Base-by-base conservation (phyloP, 73 alveolate genomes). In the Stentor coeruleus region DNA sequence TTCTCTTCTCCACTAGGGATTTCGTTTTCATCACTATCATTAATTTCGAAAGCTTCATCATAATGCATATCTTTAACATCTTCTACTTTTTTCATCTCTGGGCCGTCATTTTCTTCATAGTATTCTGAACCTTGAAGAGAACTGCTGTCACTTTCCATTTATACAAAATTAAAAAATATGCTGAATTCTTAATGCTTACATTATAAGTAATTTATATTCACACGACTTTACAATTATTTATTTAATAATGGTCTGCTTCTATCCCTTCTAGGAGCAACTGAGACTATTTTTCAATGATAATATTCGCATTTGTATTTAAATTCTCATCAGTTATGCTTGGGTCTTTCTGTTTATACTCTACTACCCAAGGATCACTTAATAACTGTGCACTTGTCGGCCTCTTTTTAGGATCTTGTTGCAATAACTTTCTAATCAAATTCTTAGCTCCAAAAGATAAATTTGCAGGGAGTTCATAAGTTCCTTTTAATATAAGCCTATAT, bases 311-410 rank as follows among this genome's bases (percentile, higher is more conserved):
- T n/a, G n/a, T n/a, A n/a, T n/a, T n/a, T n/a, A n/a, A n/a, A n/a
- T n/a, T n/a, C n/a, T n/a, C n/a, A n/a, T n/a, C n/a, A n/a, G n/a
- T n/a, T n/a, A n/a, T n/a, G n/a, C n/a, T n/a, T n/a, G n/a, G n/a
- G n/a, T 66, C 79, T 66, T 11, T 31, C 11, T 14, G 20, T 33
- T 66, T 31, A 66, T 20, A 11, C 2, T 20, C n/a, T 11, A 26
- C 79, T 82, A 93, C 88, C 96, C 98, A 93, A n/a, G 89, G 83
- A 76, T 91, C 94, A 15, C 81, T 33, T 30, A 93, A 73, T 2
- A 87, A 83, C 76, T 93, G 95, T 81, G 72, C 39, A 15, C 93
- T 88, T 30, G 84, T 81, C 6, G 93, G 90, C 74, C 98, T 87
- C 40, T 84, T 80, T 28, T 83, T 87, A 3, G 97, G 97, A 37